Conservation (phyloP, 768 basidiomycete species). For the Boletus eberwhitei region DNA sequence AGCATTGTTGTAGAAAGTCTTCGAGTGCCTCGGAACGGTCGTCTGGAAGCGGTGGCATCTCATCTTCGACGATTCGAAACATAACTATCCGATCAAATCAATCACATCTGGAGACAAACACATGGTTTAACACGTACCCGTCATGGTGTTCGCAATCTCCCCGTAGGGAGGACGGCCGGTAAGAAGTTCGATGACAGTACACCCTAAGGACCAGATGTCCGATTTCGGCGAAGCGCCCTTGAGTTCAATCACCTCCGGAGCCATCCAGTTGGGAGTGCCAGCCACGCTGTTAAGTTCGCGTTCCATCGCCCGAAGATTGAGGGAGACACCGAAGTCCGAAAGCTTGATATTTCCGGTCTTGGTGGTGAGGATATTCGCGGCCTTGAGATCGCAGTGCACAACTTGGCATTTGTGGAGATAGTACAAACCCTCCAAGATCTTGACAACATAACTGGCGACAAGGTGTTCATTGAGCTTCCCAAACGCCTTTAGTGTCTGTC, state of each 20-base stretch:
- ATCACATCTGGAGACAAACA: neutral
- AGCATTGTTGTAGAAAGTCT: conserved; percentile 84
- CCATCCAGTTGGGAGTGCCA: conserved; percentile 99
- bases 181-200: conserved; percentile 90
- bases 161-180: conserved; percentile 91
- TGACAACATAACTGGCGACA: conserved; percentile 90
- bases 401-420: conserved; percentile 89
- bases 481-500: conserved; percentile 89
- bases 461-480: conserved; percentile 91
- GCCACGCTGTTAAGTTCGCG: conserved; percentile 81
- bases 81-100: conserved; percentile 56
- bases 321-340: conserved; percentile 95
- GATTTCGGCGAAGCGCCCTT: conserved; percentile 91
- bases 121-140: conserved; percentile 50
- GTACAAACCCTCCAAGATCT: conserved; percentile 92
- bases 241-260: conserved; percentile 94
- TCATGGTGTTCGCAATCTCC: conserved; percentile 86
- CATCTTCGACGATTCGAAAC: conserved; percentile 96
- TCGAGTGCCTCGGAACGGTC: conserved; percentile 70
- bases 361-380: conserved; percentile 97
- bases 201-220: conserved; percentile 95
- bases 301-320: conserved; percentile 90
- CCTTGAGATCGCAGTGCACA: conserved; percentile 97
- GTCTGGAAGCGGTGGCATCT: conserved; percentile 81
- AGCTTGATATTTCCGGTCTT: conserved; percentile 98